Conservation (phyloP, 2,329 filamentous ascomycete species). For the Fusarium miscanthi region DNA sequence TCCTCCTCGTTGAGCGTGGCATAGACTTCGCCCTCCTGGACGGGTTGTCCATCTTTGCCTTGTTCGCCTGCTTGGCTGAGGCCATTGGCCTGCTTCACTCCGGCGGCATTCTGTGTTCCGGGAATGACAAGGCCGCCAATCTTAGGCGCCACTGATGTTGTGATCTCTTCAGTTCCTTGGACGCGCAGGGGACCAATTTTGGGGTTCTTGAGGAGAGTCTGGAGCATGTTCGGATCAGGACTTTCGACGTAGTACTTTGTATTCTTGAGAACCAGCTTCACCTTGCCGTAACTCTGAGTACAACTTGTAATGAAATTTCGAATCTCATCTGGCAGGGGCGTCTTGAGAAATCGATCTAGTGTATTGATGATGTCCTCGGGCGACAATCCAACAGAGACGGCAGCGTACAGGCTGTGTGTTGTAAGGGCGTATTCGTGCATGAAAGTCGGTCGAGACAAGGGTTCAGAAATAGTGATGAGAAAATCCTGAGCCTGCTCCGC, state of each 20-base stretch:
- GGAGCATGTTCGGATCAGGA: slow-evolving; percentile 85
- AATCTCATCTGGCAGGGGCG: slow-evolving; percentile 83
- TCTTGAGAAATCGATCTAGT: slow-evolving; percentile 89
- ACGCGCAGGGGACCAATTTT: slow-evolving; percentile 84
- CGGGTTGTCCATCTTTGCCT: slow-evolving; percentile 60
- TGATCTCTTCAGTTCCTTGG: slow-evolving; percentile 77
- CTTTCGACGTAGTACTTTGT: slow-evolving; percentile 96
- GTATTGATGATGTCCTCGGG: slow-evolving; percentile 91
- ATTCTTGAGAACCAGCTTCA: slow-evolving; percentile 93
- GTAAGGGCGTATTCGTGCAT: slow-evolving; percentile 95
- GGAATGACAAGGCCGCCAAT: slow-evolving; percentile 91
- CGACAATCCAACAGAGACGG: slow-evolving; percentile 92
- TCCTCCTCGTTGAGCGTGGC: slow-evolving; percentile 83
- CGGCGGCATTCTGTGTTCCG: slow-evolving; percentile 92
- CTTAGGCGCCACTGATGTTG: slow-evolving; percentile 84
- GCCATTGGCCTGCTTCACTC: slow-evolving; percentile 77
- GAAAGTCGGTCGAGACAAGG: slow-evolving; percentile 86
- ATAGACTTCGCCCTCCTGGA: slow-evolving; percentile 75
- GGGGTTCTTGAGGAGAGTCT: slow-evolving; percentile 85
- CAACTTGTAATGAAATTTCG: slow-evolving; percentile 81
- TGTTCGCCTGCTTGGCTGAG: slow-evolving; percentile 50
- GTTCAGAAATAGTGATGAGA: slow-evolving; percentile 94
- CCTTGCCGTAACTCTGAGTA: slow-evolving; percentile 92
- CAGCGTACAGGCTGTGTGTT: slow-evolving; percentile 92
- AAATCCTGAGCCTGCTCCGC: slow-evolving; percentile 92